These are phyloP conservation scores for Zygosaccharomyces rouxii DNA, from an alignment of 805 yeast genomes.

Conservation along the genomic window DNA sequence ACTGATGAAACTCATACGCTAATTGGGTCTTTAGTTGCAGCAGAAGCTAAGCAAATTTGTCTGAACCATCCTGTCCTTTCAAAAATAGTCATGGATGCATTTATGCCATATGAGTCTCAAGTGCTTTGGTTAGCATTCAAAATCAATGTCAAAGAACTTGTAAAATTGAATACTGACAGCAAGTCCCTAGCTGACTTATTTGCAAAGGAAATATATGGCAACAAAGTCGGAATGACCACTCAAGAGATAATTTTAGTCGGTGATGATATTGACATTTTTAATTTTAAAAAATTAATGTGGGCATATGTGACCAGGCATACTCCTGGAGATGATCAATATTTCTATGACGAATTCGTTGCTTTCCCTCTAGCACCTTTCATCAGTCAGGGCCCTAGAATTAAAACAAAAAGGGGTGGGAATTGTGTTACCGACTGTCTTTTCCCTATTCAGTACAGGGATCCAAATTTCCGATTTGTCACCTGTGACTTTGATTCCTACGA, in stretches of 20 bases:
- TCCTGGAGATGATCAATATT: constrained; percentile 23
- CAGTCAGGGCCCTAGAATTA: constrained; percentile 10
- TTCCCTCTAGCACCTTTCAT: constrained; percentile 30
- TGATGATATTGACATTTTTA: constrained; percentile 30
- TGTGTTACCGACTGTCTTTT: constrained; percentile 28
- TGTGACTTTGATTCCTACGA: constrained; percentile 20
- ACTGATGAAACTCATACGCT: constrained; percentile 32
- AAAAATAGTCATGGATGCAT: constrained; percentile 15
- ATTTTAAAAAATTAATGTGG: constrained; percentile 29
- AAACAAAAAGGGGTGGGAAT: constrained; percentile 24
- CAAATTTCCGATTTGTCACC: constrained; percentile 19
- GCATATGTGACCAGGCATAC: constrained; percentile 31
- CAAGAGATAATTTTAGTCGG: constrained; percentile 30
- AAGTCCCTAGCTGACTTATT: constrained; percentile 22
- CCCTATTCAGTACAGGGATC: constrained; percentile 17
- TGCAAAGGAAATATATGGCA: constrained; percentile 6
- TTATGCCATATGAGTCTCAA: constrained; percentile 30
- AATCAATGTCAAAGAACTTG: constrained; percentile 23
- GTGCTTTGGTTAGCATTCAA: constrained; percentile 26
- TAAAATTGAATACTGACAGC: constrained; percentile 18
- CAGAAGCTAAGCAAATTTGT: constrained; percentile 16
- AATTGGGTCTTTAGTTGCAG: constrained; percentile 25
- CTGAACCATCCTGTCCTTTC: constrained; percentile 15
- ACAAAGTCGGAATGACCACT: constrained; percentile 19
- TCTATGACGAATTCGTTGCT: constrained; percentile 18